Evolutionary conservation across 495 filamentous ascomycete genomes (phyloP).

Genomic region (Bryoglossum gracile): DNA sequence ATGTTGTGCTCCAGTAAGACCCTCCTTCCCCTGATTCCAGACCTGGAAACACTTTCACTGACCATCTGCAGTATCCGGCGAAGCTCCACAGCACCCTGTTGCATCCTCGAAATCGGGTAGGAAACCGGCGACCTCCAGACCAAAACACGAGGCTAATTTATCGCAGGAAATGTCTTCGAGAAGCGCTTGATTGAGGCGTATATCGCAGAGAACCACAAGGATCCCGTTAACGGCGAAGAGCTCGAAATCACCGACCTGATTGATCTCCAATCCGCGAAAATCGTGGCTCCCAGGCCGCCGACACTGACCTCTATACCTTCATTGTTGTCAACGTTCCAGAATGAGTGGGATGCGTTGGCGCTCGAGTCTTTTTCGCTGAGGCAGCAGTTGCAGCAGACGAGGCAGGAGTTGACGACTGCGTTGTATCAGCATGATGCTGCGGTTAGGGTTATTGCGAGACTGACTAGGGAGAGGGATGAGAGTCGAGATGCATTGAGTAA

Average conservation of each 20-base stretch:
- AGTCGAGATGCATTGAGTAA: conserved; percentile 86
- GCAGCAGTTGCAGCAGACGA: conserved; percentile 79
- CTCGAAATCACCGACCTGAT: conserved; percentile 81
- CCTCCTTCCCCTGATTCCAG: background rate
- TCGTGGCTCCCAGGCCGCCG: conserved; percentile 82
- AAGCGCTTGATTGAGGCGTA: conserved; percentile 92
- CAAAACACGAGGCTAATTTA: conserved; percentile 26
- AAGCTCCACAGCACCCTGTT: conserved; percentile 91
- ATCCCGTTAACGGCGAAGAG: conserved; percentile 87
- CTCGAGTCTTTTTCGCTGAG: conserved; percentile 83
- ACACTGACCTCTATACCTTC: conserved; percentile 95
- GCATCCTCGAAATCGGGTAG: conserved; percentile 88
- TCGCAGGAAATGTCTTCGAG: conserved; percentile 78
- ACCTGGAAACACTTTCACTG: conserved; percentile 17
- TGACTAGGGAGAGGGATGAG: conserved; percentile 86
- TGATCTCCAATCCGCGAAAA: conserved; percentile 71
- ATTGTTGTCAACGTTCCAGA: conserved; percentile 93
- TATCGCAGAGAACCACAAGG: conserved; percentile 87
- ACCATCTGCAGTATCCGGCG: conserved; percentile 72
- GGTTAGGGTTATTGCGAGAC: conserved; percentile 80
- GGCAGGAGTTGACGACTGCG: conserved; percentile 87
- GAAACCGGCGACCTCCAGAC: conserved; percentile 29
- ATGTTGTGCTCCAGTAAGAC: conserved; percentile 75
- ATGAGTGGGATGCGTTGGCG: conserved; percentile 94
- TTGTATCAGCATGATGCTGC: conserved; percentile 97